Evolutionary conservation across 2,329 filamentous ascomycete genomes (phyloP), one percentile per base, ranked within the genome.

Genomic region (Macrophomina phaseolina): DNA sequence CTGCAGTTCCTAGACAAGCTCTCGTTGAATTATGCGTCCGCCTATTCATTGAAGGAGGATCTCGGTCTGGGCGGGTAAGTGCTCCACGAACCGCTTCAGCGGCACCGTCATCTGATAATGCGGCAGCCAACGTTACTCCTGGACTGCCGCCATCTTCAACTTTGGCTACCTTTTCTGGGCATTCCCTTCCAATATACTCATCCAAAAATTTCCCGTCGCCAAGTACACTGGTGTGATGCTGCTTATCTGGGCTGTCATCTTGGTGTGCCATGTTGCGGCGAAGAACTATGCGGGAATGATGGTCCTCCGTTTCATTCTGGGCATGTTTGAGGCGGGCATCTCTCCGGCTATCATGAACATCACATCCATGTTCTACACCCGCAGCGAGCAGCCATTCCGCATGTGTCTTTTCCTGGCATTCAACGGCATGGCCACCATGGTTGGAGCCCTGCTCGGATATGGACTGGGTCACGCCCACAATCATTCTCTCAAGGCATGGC

Each of bases 1-100:
- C 81, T 83, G 40, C 82, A 83, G 70, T 84, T 82, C 68, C 76
- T 84, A 32, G 80, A 80, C 69, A 80, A 80, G 65, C 72, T 79
- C 7, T 77, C 77, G 1, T 71, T 80, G n/a, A 80, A 80, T 69
- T 80, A 81, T 67, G 79, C 78, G 12, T 76, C 73, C 3, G 78
- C 77, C 9, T 80, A 79, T 67, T 72, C 73, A 3, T 69, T 79
- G 1, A 76, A 77, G 18, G 73, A 76, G 0, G 78, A 79, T 68
- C 74, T 80, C 4, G 68, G 61, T 5, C 62, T 62, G 12, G 56
- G 30, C n/a, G 63, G 63, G 66, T 66, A 14, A 67, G 49, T 40
- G 9, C 0, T 34, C 34, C 12, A 11, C n/a, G 11, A 16, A 32
- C 3, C n/a, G 23, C 23, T 23, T 23, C 23, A 23, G 23, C 23